Base-by-base conservation (phyloP, 352 stramenopile genomes). In the Stephanocyclus meneghinianus region DNA sequence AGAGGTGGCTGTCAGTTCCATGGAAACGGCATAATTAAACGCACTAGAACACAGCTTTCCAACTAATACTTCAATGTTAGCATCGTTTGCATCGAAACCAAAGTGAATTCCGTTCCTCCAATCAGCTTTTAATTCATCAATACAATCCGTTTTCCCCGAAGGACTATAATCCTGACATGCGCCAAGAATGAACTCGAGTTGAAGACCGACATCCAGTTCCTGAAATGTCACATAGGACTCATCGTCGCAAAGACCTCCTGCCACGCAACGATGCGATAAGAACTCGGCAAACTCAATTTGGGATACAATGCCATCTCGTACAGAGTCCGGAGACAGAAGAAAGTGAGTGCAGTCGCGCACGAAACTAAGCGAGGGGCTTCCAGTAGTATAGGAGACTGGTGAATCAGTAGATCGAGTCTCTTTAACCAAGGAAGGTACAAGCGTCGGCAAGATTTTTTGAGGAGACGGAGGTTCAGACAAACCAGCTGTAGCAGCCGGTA, bases 201-300 rank as follows among this genome's bases (percentile, higher is more conserved):
- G 70, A 29, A 78, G 29, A 11, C 10, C 6, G 2, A 65, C 37
- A 32, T 70, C 70, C 9, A 78, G 60, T 32, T 69, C 48, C n/a
- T 78, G 30, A 45, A 78, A 78, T 8, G 9, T 32, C 8, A 74
- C 16, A 21, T 29, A 44, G 16, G 50, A 44, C 64, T 30, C 13
- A 29, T 53, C 56, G 42, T 76, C 42, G 44, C 66, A 74, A 16
- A 74, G 51, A 42, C 53, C 66, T 55, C 57, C 35, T 26, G 21
- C n/a, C 15, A 40, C 55, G 66, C 66, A 74, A 48, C 47, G 66
- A 64, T 74, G 6, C 1, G n/a, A 35, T 13, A 74, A 9, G 26
- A 74, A 74, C 29, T 26, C n/a, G 10, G 66, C 45, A 18, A 74
- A 74, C 32, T 74, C 66, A 13, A 45, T 65, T 64, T 74, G 66